These are phyloP conservation scores for Colletotrichum sansevieriae DNA, from an alignment of 2,329 filamentous ascomycete species.

Conservation along the genomic window DNA sequence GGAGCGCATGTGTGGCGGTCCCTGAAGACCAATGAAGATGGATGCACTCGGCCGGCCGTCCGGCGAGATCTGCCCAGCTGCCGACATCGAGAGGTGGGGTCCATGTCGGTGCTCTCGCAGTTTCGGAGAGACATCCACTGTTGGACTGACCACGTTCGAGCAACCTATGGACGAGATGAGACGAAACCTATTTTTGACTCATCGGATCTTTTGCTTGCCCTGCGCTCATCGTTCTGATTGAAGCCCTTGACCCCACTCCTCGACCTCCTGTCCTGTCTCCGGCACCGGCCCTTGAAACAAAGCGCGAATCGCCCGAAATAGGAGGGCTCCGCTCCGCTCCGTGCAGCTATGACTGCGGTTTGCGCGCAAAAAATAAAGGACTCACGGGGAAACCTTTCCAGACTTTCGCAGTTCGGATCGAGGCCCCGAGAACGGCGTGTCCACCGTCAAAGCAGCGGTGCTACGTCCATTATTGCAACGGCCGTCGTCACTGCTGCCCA, in stretches of 20 bases:
- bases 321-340: constrained; percentile 39
- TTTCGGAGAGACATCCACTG: constrained; percentile 35
- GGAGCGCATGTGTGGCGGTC: constrained; percentile 28
- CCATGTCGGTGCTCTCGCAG: constrained; percentile 37
- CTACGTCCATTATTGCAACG: constrained; percentile 7
- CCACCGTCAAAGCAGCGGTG: constrained; percentile 21
- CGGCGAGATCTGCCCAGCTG: constrained; percentile 35
- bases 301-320: constrained; percentile 38
- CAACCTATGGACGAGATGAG: constrained; percentile 13
- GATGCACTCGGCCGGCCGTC: constrained; percentile 38
- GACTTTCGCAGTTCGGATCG: constrained; percentile 24
- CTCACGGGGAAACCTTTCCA: constrained; percentile 9
- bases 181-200: constrained; percentile 37
- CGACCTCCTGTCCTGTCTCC: constrained; percentile 35
- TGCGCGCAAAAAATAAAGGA: constrained; percentile 1
- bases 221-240: not conserved
- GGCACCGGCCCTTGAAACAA: constrained; percentile 38
- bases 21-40: constrained; percentile 19
- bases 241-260: constrained; percentile 7
- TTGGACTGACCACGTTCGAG: constrained; percentile 2
- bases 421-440: constrained; percentile 18
- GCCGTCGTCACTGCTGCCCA: constrained; percentile 25
- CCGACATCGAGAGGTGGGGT: constrained; percentile 33
- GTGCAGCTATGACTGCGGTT: constrained; percentile 25
- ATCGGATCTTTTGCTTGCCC: constrained; percentile 24